phyloP scores from a whole-genome alignment of 371 early-diverging fungal genomes.

The Lichtheimia ramosa region DNA sequence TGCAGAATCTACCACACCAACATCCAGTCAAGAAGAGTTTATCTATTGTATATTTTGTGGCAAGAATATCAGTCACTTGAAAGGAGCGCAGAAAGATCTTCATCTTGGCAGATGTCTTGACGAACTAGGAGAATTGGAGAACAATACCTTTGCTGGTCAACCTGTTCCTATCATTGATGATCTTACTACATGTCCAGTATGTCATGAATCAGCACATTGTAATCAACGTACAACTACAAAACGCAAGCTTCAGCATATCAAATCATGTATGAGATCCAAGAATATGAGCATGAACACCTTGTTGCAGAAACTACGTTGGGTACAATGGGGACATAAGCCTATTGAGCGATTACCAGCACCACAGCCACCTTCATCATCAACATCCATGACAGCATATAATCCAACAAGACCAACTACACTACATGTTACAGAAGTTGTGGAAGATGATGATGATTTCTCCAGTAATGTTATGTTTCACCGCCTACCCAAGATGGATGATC shows the following conservation, averaged over 20 bases:
- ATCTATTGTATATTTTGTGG: constrained; percentile 35
- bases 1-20: background rate
- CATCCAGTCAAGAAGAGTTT: constrained; percentile 10
- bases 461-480: background rate
- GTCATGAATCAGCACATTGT: constrained; percentile 23
- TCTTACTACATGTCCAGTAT: constrained; percentile 30
- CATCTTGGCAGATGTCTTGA: constrained; percentile 39
- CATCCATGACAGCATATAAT: background rate
- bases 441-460: constrained; percentile 1
- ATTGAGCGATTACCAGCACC: background rate
- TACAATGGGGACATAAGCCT: constrained; percentile 33
- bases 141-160: constrained; percentile 13
- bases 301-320: constrained; percentile 28
- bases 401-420: background rate
- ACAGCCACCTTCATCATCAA: background rate
- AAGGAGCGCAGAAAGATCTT: constrained; percentile 11
- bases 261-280: constrained; percentile 20
- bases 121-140: constrained; percentile 3
- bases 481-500: background rate
- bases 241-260: constrained; percentile 22
- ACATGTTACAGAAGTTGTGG: background rate
- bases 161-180: constrained; percentile 13
- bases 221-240: constrained; percentile 2
- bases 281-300: constrained; percentile 16
- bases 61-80: constrained; percentile 19